A percentile compares a stretch with the other conserved stretches of the same genome.
Evolutionary conservation across 306 rosid genomes (phyloP).

Genomic region (Amphicarpaea edgeworthii): DNA sequence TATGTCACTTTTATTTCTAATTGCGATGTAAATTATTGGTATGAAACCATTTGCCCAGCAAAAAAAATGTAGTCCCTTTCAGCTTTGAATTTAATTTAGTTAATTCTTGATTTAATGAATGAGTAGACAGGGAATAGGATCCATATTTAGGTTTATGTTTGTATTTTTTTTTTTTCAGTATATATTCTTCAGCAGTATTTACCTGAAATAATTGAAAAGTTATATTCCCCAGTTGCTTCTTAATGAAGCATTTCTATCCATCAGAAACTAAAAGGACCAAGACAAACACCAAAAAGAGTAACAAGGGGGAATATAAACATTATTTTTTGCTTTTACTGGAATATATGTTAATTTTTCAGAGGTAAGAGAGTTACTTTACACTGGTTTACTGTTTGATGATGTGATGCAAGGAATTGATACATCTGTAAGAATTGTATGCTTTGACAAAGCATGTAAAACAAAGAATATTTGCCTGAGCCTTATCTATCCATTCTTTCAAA

Average conservation of each 20-base stretch:
- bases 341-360: slow-evolving; percentile 15
- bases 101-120: slow-evolving; percentile 38
- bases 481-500: slow-evolving; percentile 1
- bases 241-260: slow-evolving; percentile 37
- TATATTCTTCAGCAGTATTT: slow-evolving; percentile 39
- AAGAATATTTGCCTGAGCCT: slow-evolving; percentile 20
- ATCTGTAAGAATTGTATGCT: slow-evolving; percentile 39
- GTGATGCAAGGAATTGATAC: slow-evolving; percentile 37
- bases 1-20: slow-evolving; percentile 20
- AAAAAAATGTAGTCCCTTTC: slow-evolving; percentile 42
- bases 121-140: slow-evolving; percentile 29
- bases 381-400: slow-evolving; percentile 31
- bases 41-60: slow-evolving; percentile 9
- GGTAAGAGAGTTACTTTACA: slow-evolving; percentile 12
- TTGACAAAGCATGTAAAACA: slow-evolving; percentile 33
- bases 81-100: slow-evolving; percentile 20
- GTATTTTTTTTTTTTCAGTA: slow-evolving; percentile 14
- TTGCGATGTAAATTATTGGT: slow-evolving; percentile 31
- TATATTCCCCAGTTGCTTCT: slow-evolving; percentile 42
- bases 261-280: slow-evolving; percentile 29
- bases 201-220: slow-evolving; percentile 33
- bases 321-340: slow-evolving; percentile 30
- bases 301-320: slow-evolving; percentile 36
- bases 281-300: slow-evolving; percentile 37
- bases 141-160: slow-evolving; percentile 40